These are phyloP conservation scores for Amborella trichopoda DNA, from an alignment of 164 flowering plant genomes.

Conservation along the genomic window DNA sequence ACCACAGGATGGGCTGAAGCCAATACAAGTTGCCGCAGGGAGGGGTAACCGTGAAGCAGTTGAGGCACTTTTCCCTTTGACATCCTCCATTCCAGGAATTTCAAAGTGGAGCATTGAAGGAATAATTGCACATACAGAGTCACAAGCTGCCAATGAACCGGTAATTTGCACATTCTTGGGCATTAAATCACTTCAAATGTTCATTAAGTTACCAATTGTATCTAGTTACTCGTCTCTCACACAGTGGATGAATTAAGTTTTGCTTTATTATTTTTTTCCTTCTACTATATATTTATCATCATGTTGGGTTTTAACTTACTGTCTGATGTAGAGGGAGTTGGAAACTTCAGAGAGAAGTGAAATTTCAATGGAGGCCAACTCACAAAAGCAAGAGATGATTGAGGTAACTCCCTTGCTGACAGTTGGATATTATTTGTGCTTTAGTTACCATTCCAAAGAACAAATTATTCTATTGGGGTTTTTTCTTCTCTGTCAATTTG, in stretches of 20 bases:
- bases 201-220: neutral
- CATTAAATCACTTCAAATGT: neutral
- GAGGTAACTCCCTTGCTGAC: slow-evolving; percentile 34
- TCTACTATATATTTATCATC: neutral
- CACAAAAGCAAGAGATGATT: slow-evolving; percentile 25
- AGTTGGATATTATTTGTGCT: too few relatives aligned
- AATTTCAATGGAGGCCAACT: slow-evolving; percentile 9
- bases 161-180: slow-evolving; percentile 22
- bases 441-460: too few relatives aligned
- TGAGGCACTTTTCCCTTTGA: slow-evolving; percentile 64
- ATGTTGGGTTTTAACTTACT: slow-evolving; percentile 4
- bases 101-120: slow-evolving; percentile 82
- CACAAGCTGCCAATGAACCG: slow-evolving; percentile 34
- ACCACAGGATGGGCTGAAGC: slow-evolving; percentile 71
- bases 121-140: slow-evolving; percentile 54
- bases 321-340: slow-evolving; percentile 27
- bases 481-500: too few relatives aligned
- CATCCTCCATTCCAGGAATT: slow-evolving; percentile 32
- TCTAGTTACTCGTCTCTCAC: too few relatives aligned
- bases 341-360: slow-evolving; percentile 16
- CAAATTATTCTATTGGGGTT: too few relatives aligned
- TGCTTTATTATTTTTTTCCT: too few relatives aligned
- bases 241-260: too few relatives aligned
- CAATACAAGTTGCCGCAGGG: slow-evolving; percentile 79
- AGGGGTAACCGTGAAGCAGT: slow-evolving; percentile 60